These are phyloP conservation scores for Vigna unguiculata DNA, from an alignment of 306 rosid species.

Conservation along the genomic window DNA sequence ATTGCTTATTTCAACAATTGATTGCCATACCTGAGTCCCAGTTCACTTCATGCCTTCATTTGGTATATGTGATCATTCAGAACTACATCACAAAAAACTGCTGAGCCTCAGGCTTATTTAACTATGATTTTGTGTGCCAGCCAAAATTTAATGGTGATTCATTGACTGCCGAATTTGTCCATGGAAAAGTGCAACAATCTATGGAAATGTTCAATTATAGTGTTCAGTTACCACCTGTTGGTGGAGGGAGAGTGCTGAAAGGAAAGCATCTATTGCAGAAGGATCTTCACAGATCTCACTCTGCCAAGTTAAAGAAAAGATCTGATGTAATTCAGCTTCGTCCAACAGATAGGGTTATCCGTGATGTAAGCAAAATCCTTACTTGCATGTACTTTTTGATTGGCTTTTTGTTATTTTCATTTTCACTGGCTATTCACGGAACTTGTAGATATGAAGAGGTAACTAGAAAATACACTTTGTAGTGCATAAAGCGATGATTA, in stretches of 20 bases:
- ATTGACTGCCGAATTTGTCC: conserved; percentile 32
- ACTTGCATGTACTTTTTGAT: conserved; percentile 13
- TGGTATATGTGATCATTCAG: not conserved
- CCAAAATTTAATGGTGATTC: conserved; percentile 38
- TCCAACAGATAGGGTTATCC: conserved; percentile 48
- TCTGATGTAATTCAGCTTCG: conserved; percentile 45
- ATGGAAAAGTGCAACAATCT: conserved; percentile 34
- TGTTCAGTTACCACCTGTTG: conserved; percentile 38
- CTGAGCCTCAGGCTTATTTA: conserved; percentile 30
- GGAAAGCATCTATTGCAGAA: conserved; percentile 42
- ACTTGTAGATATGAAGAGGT: conserved; percentile 16
- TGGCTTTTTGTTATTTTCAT: conserved; percentile 22
- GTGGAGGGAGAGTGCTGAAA: conserved; percentile 42
- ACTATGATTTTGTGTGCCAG: conserved; percentile 39
- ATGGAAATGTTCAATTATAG: conserved; percentile 30
- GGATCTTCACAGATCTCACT: conserved; percentile 37
- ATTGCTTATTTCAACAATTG: not conserved
- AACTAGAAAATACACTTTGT: conserved; percentile 21
- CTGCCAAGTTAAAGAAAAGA: conserved; percentile 38
- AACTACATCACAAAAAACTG: conserved; percentile 11
- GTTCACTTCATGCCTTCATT: not conserved
- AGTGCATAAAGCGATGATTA: conserved; percentile 17
- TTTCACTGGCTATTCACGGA: conserved; percentile 21
- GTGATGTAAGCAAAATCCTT: conserved; percentile 46
- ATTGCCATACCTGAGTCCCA: conserved; percentile 1